Conservation (phyloP, 2,329 filamentous ascomycete genomes). For the Endocalyx cinctus region DNA sequence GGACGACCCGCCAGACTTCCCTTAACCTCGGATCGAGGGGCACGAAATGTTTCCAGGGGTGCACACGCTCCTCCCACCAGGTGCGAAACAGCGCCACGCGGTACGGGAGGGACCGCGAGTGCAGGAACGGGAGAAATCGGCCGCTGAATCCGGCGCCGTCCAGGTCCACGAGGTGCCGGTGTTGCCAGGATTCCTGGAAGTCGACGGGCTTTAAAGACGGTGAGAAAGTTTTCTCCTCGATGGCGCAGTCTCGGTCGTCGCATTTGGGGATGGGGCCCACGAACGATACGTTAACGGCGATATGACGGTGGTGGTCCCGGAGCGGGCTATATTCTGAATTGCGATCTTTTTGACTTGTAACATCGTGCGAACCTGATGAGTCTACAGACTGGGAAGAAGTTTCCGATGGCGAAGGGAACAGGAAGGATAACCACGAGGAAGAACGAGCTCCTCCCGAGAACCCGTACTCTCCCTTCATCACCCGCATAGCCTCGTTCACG, state of each 20-base stretch:
- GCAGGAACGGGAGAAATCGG: conserved; percentile 47
- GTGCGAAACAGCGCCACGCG: conserved; percentile 58
- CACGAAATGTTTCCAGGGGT: conserved; percentile 60
- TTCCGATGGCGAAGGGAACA: neutral
- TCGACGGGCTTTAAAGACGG: conserved; percentile 17
- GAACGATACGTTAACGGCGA: conserved; percentile 32
- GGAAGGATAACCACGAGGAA: neutral
- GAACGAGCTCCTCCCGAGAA: conserved; percentile 9
- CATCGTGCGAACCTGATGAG: too few relatives aligned
- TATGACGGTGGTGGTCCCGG: too few relatives aligned
- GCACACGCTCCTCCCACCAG: conserved; percentile 59
- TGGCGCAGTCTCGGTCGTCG: conserved; percentile 26
- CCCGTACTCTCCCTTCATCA: conserved; percentile 7
- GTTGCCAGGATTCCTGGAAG: conserved; percentile 33
- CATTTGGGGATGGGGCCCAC: conserved; percentile 33
- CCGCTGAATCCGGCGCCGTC: conserved; percentile 51
- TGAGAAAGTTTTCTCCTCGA: conserved; percentile 26
- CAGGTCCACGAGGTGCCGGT: conserved; percentile 55
- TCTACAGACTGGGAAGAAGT: neutral
- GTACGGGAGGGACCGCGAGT: conserved; percentile 47
- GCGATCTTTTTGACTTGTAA: too few relatives aligned
- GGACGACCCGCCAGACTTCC: conserved; percentile 22
- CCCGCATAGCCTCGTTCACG: conserved; percentile 44
- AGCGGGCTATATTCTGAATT: too few relatives aligned
- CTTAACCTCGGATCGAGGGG: conserved; percentile 47